Base-by-base conservation (phyloP, 768 basidiomycete genomes). In the Termitomyces titanicus region DNA sequence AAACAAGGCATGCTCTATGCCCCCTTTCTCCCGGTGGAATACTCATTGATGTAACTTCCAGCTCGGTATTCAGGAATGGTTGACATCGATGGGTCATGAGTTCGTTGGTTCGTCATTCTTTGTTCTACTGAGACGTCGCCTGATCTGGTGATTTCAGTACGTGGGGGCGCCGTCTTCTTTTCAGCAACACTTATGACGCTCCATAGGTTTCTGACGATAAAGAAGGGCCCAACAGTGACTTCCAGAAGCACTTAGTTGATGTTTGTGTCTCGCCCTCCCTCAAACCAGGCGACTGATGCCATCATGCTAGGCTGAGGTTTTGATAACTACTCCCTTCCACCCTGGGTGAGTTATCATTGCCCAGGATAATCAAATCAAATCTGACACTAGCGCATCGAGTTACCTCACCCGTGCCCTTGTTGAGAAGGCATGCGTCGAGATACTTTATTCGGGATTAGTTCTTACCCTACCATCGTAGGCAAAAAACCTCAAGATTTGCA, bases 261-360 rank as follows among this genome's bases (percentile, higher is more conserved):
- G 89, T 91, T 67, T 50, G 86, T 73, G 10, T 5, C 20, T 17
- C 25, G 11, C 12, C 51, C 39, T 45, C 35, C 33, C 46, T 25
- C 29, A 38, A 17, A 24, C 7, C 46, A 3, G 12, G n/a, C 35
- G 33, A 48, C n/a, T 20, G 31, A 57, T 58, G 53, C 58, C 61
- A 31, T 59, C 49, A 53, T 38, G 54, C 35, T 47, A 89, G 86
- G 85, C 87, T 44, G 89, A 91, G 68, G 80, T 91, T 54, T 68
- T 90, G 65, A 91, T 90, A 68, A 89, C 89, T 2, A 91, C 89
- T 5, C 89, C 89, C 5, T 92, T 92, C 84, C 89, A 92, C 69
- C 89, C 89, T 53, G 89, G 85, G 60, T 76, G 62, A 61, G 68
- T 51, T 12, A 9, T 27, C 27, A 11, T 42, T 40, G 31, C 15